Evolutionary conservation across 1,139 yeast species (phyloP), one percentile per base, ranked within the genome.

Genomic region (Scheffersomyces insectosa): DNA sequence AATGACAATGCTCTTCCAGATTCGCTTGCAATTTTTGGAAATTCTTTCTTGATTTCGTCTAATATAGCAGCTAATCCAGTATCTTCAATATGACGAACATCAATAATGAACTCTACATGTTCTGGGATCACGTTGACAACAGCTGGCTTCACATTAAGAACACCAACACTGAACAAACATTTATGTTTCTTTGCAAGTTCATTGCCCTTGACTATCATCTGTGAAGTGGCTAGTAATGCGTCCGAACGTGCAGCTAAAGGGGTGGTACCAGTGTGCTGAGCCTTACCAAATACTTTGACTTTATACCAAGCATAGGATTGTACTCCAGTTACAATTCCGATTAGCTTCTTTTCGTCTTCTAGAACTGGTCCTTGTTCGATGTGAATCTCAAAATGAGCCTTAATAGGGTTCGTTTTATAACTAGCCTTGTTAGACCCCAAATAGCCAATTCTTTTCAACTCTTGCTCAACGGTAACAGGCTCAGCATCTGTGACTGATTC

Each of bases 361-460:
- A 85, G 69, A 36, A 82, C 70, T 4, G 90, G 89, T 5, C 90
- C 91, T 61, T 85, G 91, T 56, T 85, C 90, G 46, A 85, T 85
- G 56, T 85, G 91, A 44, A 84, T 68, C 59, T 85, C 91, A 58
- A 85, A 83, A 62, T 85, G 89, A 4, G 85, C 83, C 12, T 82
- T 79, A 23, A 85, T 64, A 7, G 86, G 87, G 49, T 80, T 80
- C 15, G 61, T 65, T 46, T 66, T 55, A 56, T 79, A 72, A 14
- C 74, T 65, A 12, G 82, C 80, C 7, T 71, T 70, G 5, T 66
- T 59, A 1, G 64, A 65, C 5, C 90, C 89, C 48, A 74, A 60
- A 58, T 81, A 84, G 1, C 87, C 88, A 46, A 83, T 84, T 53
- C 87, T 68, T 37, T 70, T 66, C 47, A 84, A 66, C 52, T 83